Evolutionary conservation across 2,329 filamentous ascomycete genomes (phyloP), one percentile per base, ranked within the genome.

Genomic region (Nigrograna mackinnonii): DNA sequence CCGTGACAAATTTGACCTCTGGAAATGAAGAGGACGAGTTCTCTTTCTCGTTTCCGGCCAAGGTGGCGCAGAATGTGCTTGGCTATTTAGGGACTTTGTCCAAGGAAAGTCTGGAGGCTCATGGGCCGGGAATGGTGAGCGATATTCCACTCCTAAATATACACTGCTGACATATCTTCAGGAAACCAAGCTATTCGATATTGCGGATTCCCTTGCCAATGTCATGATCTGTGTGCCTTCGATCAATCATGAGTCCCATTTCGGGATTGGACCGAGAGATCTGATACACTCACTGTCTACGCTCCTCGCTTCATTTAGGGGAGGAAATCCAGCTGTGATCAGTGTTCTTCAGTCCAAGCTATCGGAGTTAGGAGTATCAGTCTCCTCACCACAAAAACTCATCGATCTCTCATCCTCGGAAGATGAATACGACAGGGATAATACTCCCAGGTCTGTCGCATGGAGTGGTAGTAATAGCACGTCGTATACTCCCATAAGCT

Each of bases 201-300:
- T 67, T 6, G 58, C 62, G 17, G 65, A 64, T 36, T 66, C 63
- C 2, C 55, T 67, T 11, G 63, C 63, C 4, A 62, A 67, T 31
- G 63, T 67, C 7, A 67, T 67, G 63, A 66, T 67, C 35, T 66
- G 61, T 21, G 62, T 67, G 43, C 63, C 63, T 0, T 52, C 57
- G 1, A 48, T 65, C 22, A 67, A 65, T 35, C 55, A 61, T 41
- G 56, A 63, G 32, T 52, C 62, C 1, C 47, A 54, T 13, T 66
- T 67, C 18, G 53, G 50, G 5, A 45, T 66, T 28, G 62, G 63
- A 2, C 63, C 63, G 5, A 50, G 63, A 42, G 62, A 67, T 34
- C 52, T 67, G 3, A 63, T 67, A 5, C 62, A 66, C 31, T 61
- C 59, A 4, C 53, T 67, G 6, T 57, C 62, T 1, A 52, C 56